A percentile compares a stretch with the other conserved stretches of the same genome.
phyloP scores from a whole-genome alignment of 225 moss, liverwort and hornwort genomes.

The Marchantia polymorpha region DNA sequence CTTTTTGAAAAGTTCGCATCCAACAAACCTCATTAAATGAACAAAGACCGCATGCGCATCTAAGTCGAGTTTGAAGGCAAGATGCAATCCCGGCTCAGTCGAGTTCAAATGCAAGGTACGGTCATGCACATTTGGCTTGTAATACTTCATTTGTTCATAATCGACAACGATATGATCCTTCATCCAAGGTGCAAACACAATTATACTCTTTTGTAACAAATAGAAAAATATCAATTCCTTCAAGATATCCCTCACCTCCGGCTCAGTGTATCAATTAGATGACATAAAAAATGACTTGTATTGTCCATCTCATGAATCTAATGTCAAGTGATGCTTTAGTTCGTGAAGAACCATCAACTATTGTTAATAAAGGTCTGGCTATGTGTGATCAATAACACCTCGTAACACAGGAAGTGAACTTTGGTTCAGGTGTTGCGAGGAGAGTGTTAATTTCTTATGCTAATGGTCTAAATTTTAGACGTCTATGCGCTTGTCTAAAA shows the following conservation, averaged over 20 bases:
- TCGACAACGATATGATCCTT: slow-evolving; percentile 66
- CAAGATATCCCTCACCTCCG: slow-evolving; percentile 83
- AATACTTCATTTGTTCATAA: slow-evolving; percentile 61
- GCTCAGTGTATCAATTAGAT: slow-evolving; percentile 91
- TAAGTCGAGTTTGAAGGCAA: too few species aligned
- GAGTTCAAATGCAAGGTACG: slow-evolving; percentile 55
- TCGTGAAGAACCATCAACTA: slow-evolving; percentile 59
- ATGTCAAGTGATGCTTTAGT: slow-evolving; percentile 57
- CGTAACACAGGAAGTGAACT: slow-evolving; percentile 43
- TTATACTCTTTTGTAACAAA: slow-evolving; percentile 48
- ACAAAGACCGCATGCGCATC: slow-evolving; percentile 93
- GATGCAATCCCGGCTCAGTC: too few species aligned
- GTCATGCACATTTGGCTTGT: slow-evolving; percentile 57
- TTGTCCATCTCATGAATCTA: slow-evolving; percentile 63
- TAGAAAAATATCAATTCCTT: slow-evolving; percentile 76
- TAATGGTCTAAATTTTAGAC: slow-evolving; percentile 39
- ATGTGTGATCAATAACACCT: slow-evolving; percentile 48
- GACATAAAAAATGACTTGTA: slow-evolving; percentile 73
- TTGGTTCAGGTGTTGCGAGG: slow-evolving; percentile 55
- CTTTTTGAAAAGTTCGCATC: slow-evolving; percentile 59
- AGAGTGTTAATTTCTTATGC: slow-evolving; percentile 49
- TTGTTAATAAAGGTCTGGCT: slow-evolving; percentile 36
- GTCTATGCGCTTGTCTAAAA: slow-evolving; percentile 61
- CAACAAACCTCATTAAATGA: slow-evolving; percentile 45
- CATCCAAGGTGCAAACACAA: slow-evolving; percentile 49